These are phyloP conservation scores for Pyricularia sp. DNA, from an alignment of 2,329 filamentous ascomycete species.

Conservation along the genomic window DNA sequence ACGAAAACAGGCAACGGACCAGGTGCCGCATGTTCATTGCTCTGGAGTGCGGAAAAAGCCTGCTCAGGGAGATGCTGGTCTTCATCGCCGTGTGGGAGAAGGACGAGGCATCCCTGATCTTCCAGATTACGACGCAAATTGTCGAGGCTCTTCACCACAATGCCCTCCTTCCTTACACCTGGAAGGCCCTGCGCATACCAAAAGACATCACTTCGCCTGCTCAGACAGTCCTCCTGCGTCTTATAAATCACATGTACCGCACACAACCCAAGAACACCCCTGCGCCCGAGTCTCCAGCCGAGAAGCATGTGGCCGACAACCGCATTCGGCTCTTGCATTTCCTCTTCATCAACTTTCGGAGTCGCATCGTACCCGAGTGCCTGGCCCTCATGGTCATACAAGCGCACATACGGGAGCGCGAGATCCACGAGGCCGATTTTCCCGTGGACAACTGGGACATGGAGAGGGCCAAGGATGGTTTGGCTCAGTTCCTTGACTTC, in stretches of 20 bases:
- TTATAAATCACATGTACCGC: constrained; percentile 82
- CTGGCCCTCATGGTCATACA: constrained; percentile 90
- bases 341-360: constrained; percentile 83
- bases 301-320: constrained; percentile 29
- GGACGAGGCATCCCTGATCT: constrained; percentile 84
- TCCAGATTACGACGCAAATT: constrained; percentile 92
- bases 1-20: constrained; percentile 78
- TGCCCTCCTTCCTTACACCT: constrained; percentile 80
- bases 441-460: constrained; percentile 95
- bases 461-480: constrained; percentile 88
- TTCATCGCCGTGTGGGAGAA: constrained; percentile 97
- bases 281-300: constrained; percentile 28
- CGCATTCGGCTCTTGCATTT: constrained; percentile 63
- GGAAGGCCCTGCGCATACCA: constrained; percentile 78
- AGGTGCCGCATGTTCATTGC: constrained; percentile 82
- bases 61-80: constrained; percentile 80
- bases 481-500: constrained; percentile 90
- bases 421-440: constrained; percentile 71
- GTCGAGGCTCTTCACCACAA: constrained; percentile 86
- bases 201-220: constrained; percentile 95
- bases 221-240: constrained; percentile 82
- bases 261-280: constrained; percentile 19
- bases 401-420: constrained; percentile 69
- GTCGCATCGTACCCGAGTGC: constrained; percentile 85
- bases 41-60: constrained; percentile 78